Evolutionary conservation across 371 early-diverging fungal species (phyloP).

Genomic region (Zychaea mexicana): DNA sequence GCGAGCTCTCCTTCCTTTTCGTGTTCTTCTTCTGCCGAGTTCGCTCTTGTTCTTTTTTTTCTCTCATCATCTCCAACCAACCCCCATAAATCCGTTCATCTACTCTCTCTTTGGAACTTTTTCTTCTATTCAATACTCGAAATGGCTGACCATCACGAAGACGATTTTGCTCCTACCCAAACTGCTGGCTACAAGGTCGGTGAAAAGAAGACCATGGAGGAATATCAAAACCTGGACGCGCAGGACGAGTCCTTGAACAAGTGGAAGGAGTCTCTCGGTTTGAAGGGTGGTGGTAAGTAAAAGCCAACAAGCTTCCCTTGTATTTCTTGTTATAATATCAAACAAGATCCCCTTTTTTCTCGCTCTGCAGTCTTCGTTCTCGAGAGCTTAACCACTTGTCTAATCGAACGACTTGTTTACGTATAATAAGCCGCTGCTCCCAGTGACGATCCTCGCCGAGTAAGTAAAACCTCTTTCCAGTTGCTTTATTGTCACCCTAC

Average conservation of each 20-base stretch:
- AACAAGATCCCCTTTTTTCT: not conserved
- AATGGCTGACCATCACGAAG: slow-evolving; percentile 58
- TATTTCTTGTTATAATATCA: too few species aligned
- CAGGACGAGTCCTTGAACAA: slow-evolving; percentile 92
- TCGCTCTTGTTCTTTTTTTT: not conserved
- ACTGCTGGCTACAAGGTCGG: slow-evolving; percentile 83
- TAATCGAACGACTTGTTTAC: not conserved
- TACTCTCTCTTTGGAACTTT: not conserved
- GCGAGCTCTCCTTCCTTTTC: too few species aligned
- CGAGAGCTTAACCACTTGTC: not conserved
- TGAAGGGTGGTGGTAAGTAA: slow-evolving; percentile 55
- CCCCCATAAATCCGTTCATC: not conserved
- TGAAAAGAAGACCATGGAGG: slow-evolving; percentile 89
- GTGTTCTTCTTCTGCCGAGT: not conserved
- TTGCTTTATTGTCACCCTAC: too few species aligned
- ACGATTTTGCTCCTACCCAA: slow-evolving; percentile 80
- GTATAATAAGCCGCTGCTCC: slow-evolving; percentile 39
- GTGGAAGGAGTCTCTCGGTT: slow-evolving; percentile 95
- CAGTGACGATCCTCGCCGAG: slow-evolving; percentile 68
- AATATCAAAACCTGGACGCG: slow-evolving; percentile 86
- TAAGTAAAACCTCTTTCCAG: slow-evolving; percentile 50
- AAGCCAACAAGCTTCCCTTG: not conserved
- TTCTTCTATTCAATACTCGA: not conserved
- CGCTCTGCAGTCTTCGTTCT: not conserved
- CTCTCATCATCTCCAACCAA: not conserved